Evolutionary conservation across 2,329 filamentous ascomycete genomes (phyloP).

Genomic region (Pseudopyrenochaeta lycopersici): DNA sequence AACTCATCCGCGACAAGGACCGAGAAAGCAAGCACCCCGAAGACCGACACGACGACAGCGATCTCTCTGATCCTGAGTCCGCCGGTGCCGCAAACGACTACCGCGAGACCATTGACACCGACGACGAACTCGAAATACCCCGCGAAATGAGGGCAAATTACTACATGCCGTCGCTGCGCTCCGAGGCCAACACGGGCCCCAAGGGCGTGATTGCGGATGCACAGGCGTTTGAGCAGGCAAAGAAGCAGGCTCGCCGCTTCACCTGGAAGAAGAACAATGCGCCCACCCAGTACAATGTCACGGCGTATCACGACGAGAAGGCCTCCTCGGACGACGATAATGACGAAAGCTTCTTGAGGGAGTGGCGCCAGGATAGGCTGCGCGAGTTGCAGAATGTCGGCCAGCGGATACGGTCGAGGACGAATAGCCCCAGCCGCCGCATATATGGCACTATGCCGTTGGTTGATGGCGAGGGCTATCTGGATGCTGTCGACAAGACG

Average conservation of each 20-base stretch:
- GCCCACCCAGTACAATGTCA: conserved; percentile 34
- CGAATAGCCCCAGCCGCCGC: conserved; percentile 78
- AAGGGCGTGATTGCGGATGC: conserved; percentile 90
- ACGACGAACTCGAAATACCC: conserved; percentile 56
- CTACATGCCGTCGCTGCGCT: conserved; percentile 68
- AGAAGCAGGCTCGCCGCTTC: conserved; percentile 47
- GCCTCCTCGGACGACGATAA: conserved; percentile 64
- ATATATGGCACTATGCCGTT: conserved; percentile 81
- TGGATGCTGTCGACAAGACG: conserved; percentile 96
- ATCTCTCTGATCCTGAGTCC: conserved; percentile 65
- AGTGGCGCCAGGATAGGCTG: conserved; percentile 84
- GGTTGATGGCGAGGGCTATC: conserved; percentile 89
- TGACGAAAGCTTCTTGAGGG: conserved; percentile 81
- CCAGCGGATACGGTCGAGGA: conserved; percentile 65
- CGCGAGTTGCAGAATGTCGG: conserved; percentile 75
- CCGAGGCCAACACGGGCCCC: conserved; percentile 77
- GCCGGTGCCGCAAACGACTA: conserved; percentile 60
- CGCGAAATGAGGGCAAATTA: conserved; percentile 66
- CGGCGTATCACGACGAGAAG: conserved; percentile 61
- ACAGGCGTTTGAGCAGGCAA: conserved; percentile 75
- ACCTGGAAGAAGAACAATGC: conserved; percentile 41
- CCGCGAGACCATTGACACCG: conserved; percentile 67
- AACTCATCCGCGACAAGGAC: conserved; percentile 59
- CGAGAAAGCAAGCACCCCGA: conserved; percentile 56
- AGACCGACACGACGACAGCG: conserved; percentile 65